Evolutionary conservation across 1,284 basidiomycete genomes (phyloP).

Genomic region (Tremellales sp.): DNA sequence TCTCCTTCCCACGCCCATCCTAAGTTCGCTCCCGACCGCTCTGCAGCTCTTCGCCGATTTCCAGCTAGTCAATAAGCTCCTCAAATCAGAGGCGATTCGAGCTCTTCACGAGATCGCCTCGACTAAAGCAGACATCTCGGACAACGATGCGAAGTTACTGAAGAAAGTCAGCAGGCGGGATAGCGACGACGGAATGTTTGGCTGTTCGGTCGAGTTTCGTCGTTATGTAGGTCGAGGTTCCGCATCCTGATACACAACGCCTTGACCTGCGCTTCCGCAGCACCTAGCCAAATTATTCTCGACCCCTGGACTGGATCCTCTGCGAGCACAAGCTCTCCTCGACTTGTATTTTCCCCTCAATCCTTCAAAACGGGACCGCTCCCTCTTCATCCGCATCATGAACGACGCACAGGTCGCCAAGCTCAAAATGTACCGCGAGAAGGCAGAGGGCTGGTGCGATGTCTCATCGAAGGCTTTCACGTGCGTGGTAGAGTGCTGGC

Average conservation of each 20-base stretch:
- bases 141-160: slow-evolving; percentile 8
- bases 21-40: slow-evolving; percentile 15
- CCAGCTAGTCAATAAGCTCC: slow-evolving; percentile 15
- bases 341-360: slow-evolving; percentile 25
- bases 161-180: slow-evolving; percentile 6
- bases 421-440: slow-evolving; percentile 8
- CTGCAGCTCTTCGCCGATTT: slow-evolving; percentile 35
- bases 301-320: slow-evolving; percentile 5
- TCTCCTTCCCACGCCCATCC: slow-evolving; percentile 19
- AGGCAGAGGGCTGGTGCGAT: slow-evolving; percentile 11
- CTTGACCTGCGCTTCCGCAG: slow-evolving; percentile 5
- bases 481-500: neutral
- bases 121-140: slow-evolving; percentile 1
- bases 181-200: slow-evolving; percentile 16
- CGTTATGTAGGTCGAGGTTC: slow-evolving; percentile 19
- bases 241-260: slow-evolving; percentile 1
- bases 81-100: slow-evolving; percentile 16
- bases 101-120: slow-evolving; percentile 5
- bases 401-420: slow-evolving; percentile 2
- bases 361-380: neutral
- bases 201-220: slow-evolving; percentile 17
- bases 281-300: slow-evolving; percentile 14
- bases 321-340: slow-evolving; percentile 10
- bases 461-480: neutral
- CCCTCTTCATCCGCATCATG: slow-evolving; percentile 21